A percentile compares a stretch with the other conserved stretches of the same genome.
These are phyloP conservation scores for Amylostereum areolatum DNA, from an alignment of 1,284 basidiomycete genomes.

Conservation along the genomic window DNA sequence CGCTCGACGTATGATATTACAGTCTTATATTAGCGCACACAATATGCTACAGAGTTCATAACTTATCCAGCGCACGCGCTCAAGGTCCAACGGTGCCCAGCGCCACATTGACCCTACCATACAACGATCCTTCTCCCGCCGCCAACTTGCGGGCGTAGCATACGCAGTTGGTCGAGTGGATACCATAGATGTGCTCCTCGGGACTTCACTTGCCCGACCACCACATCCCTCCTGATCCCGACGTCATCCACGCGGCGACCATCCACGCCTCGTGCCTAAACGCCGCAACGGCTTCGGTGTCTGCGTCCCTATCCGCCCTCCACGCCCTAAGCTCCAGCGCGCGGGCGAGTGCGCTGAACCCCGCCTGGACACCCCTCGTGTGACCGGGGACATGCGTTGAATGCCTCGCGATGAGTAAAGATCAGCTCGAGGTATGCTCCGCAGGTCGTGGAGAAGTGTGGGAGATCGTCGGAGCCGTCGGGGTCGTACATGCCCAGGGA, in stretches of 20 bases:
- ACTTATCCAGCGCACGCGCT: too few species aligned
- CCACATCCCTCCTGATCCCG: slow-evolving; percentile 12
- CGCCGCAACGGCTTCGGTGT: slow-evolving; percentile 57
- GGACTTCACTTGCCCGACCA: slow-evolving; percentile 2
- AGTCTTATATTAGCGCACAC: too few species aligned
- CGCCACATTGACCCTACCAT: too few species aligned
- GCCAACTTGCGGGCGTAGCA: too few species aligned
- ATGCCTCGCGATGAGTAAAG: slow-evolving; percentile 66
- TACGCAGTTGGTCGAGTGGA: too few species aligned
- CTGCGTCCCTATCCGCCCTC: slow-evolving; percentile 61
- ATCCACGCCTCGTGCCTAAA: slow-evolving; percentile 57
- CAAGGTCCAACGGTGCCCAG: too few species aligned
- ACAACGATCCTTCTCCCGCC: too few species aligned
- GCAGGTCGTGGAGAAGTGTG: slow-evolving; percentile 46
- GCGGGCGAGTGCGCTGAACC: slow-evolving; percentile 56
- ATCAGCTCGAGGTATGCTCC: slow-evolving; percentile 71
- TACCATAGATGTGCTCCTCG: too few species aligned
- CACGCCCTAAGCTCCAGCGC: slow-evolving; percentile 50
- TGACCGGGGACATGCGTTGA: slow-evolving; percentile 49
- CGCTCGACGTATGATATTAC: too few species aligned
- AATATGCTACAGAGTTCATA: too few species aligned
- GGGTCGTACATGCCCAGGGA: slow-evolving; percentile 45
- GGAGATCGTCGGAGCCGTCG: slow-evolving; percentile 20
- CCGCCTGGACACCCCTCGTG: slow-evolving; percentile 57
- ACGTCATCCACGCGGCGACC: slow-evolving; percentile 31